A percentile compares a stretch with the other conserved stretches of the same genome.
These are phyloP conservation scores for Neurospora sp. DNA, from an alignment of 495 filamentous ascomycete species.

Conservation along the genomic window DNA sequence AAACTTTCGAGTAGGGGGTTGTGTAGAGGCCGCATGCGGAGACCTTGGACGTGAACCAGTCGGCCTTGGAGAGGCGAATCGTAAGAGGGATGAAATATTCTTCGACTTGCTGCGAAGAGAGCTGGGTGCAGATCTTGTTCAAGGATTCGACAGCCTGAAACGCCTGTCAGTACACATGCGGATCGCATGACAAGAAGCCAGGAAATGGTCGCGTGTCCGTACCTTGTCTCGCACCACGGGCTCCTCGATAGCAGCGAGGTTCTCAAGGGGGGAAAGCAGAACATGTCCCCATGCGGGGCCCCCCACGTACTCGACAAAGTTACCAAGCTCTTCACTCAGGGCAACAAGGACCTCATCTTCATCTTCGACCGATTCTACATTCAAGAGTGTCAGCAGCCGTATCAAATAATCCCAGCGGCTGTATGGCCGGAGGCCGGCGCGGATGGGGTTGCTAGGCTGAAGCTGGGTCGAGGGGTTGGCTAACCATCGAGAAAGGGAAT, in stretches of 20 bases:
- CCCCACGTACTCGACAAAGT: constrained; percentile 95
- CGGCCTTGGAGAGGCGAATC: constrained; percentile 91
- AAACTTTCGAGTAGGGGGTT: constrained; percentile 81
- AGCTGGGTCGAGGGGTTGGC: constrained; percentile 5
- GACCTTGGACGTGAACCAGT: constrained; percentile 99
- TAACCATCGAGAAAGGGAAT: constrained; percentile 97
- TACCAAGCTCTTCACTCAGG: constrained; percentile 88
- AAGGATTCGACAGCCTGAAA: constrained; percentile 89
- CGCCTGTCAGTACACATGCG: constrained; percentile 10
- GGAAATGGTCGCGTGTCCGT: constrained; percentile 10
- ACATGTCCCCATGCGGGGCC: constrained; percentile 91
- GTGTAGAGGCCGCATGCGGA: constrained; percentile 93
- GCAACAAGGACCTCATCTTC: constrained; percentile 98
- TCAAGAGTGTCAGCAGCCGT: constrained; percentile 4
- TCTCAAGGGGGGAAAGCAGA: constrained; percentile 92
- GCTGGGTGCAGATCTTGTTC: constrained; percentile 93
- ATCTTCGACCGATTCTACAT: constrained; percentile 90
- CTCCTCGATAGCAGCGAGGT: constrained; percentile 95
- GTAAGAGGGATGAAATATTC: constrained; percentile 92
- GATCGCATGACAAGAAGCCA: not conserved
- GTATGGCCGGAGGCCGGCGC: not conserved
- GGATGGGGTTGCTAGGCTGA: not conserved
- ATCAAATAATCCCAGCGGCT: not conserved
- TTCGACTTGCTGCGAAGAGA: constrained; percentile 87
- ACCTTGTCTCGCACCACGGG: constrained; percentile 97